Conservation (phyloP, 2,329 filamentous ascomycete species). For the Xylaria polymorpha region DNA sequence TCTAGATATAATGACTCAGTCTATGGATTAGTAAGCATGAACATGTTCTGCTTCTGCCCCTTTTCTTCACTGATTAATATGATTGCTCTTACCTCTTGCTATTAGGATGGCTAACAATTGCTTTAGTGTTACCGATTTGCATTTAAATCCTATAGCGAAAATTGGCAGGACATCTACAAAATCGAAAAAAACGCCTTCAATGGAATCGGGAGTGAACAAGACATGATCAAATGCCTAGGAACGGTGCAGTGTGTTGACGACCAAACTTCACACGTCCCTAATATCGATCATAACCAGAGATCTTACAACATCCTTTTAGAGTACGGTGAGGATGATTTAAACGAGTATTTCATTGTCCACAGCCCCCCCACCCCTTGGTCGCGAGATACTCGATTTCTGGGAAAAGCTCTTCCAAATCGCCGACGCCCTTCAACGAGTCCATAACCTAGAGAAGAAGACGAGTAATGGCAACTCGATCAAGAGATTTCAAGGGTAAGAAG, state of each 20-base stretch:
- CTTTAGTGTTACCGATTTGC: conserved; percentile 38
- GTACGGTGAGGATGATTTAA: conserved; percentile 14
- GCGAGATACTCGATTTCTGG: conserved; percentile 35
- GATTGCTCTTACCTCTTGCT: neutral
- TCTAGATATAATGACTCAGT: conserved; percentile 25
- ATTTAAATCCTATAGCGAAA: conserved; percentile 32
- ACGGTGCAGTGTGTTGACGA: neutral
- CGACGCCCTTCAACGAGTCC: conserved; percentile 32
- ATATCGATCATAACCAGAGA: neutral
- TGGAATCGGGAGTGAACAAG: neutral
- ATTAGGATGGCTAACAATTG: neutral
- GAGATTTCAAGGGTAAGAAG: neutral
- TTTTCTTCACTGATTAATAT: neutral
- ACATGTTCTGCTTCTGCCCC: neutral
- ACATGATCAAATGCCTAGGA: neutral
- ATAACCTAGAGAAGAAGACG: conserved; percentile 32
- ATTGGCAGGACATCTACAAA: conserved; percentile 27
- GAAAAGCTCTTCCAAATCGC: conserved; percentile 34
- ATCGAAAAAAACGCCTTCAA: conserved; percentile 30
- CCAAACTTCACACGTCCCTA: neutral
- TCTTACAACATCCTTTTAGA: neutral
- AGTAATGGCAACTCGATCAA: conserved; percentile 23
- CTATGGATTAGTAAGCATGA: conserved; percentile 22
- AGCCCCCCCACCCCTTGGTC: conserved; percentile 30
- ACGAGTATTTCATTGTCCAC: conserved; percentile 35